A percentile compares a stretch with the other conserved stretches of the same genome.
Evolutionary conservation across 345 rosid genomes (phyloP).

Genomic region (Eucalyptus erythrocorys): DNA sequence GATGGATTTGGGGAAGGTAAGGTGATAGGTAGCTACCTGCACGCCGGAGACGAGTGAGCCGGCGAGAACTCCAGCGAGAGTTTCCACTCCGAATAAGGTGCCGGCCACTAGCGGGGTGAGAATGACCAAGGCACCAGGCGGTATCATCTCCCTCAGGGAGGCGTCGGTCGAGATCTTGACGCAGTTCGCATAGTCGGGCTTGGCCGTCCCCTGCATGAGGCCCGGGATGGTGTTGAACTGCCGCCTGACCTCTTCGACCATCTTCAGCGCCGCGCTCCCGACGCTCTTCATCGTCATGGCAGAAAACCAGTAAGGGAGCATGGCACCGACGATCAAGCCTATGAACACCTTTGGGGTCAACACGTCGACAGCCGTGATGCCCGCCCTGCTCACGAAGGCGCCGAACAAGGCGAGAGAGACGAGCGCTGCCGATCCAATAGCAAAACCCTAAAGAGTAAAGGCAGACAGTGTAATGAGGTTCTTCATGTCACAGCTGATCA

Average conservation of each 20-base stretch:
- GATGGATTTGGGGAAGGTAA: neutral
- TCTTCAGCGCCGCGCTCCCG: conserved; percentile 62
- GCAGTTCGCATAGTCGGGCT: conserved; percentile 61
- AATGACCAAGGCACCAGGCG: conserved; percentile 62
- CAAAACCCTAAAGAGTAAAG: conserved; percentile 37
- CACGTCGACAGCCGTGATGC: conserved; percentile 40
- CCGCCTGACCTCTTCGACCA: conserved; percentile 70
- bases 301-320: conserved; percentile 73
- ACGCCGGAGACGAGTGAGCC: conserved; percentile 66
- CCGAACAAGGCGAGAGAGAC: conserved; percentile 68
- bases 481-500: neutral
- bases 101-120: conserved; percentile 57
- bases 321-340: conserved; percentile 53
- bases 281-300: conserved; percentile 78
- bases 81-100: conserved; percentile 55
- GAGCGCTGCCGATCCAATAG: conserved; percentile 62
- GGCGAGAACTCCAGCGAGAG: conserved; percentile 64
- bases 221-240: conserved; percentile 75
- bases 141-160: conserved; percentile 61
- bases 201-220: conserved; percentile 50
- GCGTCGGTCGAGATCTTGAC: conserved; percentile 73
- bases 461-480: too few relatives aligned
- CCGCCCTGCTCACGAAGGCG: conserved; percentile 64
- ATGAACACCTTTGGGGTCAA: conserved; percentile 63
- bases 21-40: conserved; percentile 11